Evolutionary conservation across 2,329 filamentous ascomycete genomes (phyloP), one percentile per base, ranked within the genome.

Genomic region (Chalaropsis thielavioides): DNA sequence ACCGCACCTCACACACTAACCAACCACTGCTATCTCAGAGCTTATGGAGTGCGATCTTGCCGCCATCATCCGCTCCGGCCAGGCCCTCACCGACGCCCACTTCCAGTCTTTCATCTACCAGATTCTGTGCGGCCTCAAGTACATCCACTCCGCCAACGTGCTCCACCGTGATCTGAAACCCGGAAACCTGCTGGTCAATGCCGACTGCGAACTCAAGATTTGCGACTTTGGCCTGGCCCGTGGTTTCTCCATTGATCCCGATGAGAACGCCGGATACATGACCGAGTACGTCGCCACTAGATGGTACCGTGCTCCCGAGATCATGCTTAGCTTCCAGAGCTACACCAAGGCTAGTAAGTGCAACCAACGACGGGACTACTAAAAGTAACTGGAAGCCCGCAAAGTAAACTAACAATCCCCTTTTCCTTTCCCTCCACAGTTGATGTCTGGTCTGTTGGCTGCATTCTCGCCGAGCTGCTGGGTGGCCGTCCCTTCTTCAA

Each of bases 71-170:
- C 87, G 94, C 70, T 97, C 92, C 51, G 94, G 94, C 68, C 94
- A 99, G 75, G 92, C 94, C 60, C 81, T 99, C 74, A 99, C 94
- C 73, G 94, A 99, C 74, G 94, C 94, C 64, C 94, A 99, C 77
- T 99, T 99, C 80, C 94, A 99, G 78, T 97, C 94, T 63, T 99
- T 99, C 79, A 96, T 99, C 78, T 99, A 99, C 80, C 94, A 99
- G 81, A 99, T 99, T 70, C 87, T 99, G 5, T 97, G 94, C 75
- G 94, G 94, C 69, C 82, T 99, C 71, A 99, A 99, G 81, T 99
- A 97, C 77, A 97, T 99, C 70, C 94, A 99, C 80, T 97, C 92
- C 24, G 94, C 94, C 70, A 97, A 97, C 72, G 94, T 99, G 63
- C 81, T 99, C 69, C 94, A 99, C 75, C 88, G 94, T 74, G 94